Evolutionary conservation across 805 yeast species (phyloP).

Genomic region (Lachancea dasiensis): DNA sequence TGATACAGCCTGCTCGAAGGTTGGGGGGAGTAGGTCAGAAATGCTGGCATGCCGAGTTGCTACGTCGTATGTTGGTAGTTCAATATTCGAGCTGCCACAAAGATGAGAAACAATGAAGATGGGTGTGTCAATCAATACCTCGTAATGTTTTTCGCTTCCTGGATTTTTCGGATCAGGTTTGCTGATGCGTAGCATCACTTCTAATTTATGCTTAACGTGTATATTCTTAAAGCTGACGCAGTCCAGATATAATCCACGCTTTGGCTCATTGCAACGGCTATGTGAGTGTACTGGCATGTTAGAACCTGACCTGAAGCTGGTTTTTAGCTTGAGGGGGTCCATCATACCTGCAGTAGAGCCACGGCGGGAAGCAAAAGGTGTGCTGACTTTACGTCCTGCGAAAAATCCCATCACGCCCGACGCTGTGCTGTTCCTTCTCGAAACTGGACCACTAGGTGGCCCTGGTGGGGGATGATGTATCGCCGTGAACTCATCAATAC

Average conservation of each 20-base stretch:
- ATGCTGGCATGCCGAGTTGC: conserved; percentile 20
- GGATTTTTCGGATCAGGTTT: conserved; percentile 42
- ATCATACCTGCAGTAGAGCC: conserved; percentile 5
- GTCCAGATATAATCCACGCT: conserved; percentile 51
- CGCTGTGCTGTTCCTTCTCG: conserved; percentile 13
- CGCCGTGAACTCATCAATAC: conserved; percentile 24
- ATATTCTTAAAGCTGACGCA: conserved; percentile 54
- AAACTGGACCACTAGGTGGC: neutral
- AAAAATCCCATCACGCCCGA: conserved; percentile 20
- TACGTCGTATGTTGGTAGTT: conserved; percentile 35
- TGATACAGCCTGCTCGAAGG: conserved; percentile 60
- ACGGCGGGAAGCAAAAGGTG: conserved; percentile 8
- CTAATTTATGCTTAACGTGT: conserved; percentile 60
- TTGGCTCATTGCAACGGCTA: conserved; percentile 23
- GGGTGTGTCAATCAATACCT: conserved; percentile 76
- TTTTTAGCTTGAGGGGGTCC: conserved; percentile 6
- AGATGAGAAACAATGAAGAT: conserved; percentile 45
- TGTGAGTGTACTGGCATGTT: conserved; percentile 17
- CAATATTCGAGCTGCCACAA: conserved; percentile 35
- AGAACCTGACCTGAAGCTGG: conserved; percentile 18
- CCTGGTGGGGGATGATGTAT: conserved; percentile 18
- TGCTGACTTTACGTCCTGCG: conserved; percentile 12
- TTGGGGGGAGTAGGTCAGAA: conserved; percentile 40
- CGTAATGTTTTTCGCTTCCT: conserved; percentile 60
- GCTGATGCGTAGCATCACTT: conserved; percentile 62